Conservation (phyloP, 495 filamentous ascomycete species). For the Ramalina intermedia region DNA sequence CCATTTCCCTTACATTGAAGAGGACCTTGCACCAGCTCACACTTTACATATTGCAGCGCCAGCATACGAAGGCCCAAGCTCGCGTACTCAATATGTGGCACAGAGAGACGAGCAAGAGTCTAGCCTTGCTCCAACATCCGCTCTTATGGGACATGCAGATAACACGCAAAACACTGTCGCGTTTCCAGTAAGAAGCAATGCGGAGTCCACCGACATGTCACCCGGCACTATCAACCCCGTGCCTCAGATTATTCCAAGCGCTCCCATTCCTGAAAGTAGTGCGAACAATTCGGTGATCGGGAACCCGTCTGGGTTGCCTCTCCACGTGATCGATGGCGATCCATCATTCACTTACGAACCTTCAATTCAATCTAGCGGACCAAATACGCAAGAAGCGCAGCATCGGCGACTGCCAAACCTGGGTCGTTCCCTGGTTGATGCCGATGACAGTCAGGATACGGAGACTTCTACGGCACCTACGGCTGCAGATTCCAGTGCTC, state of each 20-base stretch:
- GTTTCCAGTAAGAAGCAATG: neutral
- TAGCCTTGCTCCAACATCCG: constrained; percentile 5
- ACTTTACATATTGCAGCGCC: constrained; percentile 10
- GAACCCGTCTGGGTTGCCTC: too few species aligned
- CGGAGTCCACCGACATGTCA: neutral
- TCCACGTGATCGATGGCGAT: too few species aligned
- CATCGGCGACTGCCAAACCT: neutral
- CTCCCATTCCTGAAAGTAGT: too few species aligned
- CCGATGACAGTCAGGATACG: constrained; percentile 29
- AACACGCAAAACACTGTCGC: neutral
- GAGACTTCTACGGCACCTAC: neutral
- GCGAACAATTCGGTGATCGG: too few species aligned
- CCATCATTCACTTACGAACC: too few species aligned
- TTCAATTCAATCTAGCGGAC: neutral
- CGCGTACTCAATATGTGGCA: constrained; percentile 16
- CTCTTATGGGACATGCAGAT: neutral
- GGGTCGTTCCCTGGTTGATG: neutral
- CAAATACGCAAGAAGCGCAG: neutral
- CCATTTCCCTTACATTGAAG: constrained; percentile 28
- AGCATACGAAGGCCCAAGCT: constrained; percentile 24
- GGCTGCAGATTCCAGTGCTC: constrained; percentile 42
- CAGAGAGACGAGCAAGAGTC: neutral
- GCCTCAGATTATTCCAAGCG: too few species aligned
- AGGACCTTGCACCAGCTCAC: constrained; percentile 7
- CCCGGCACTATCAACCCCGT: neutral